Evolutionary conservation across 169 alveolate genomes (phyloP), one percentile per base, ranked within the genome.

Genomic region (Plasmodium adleri): DNA sequence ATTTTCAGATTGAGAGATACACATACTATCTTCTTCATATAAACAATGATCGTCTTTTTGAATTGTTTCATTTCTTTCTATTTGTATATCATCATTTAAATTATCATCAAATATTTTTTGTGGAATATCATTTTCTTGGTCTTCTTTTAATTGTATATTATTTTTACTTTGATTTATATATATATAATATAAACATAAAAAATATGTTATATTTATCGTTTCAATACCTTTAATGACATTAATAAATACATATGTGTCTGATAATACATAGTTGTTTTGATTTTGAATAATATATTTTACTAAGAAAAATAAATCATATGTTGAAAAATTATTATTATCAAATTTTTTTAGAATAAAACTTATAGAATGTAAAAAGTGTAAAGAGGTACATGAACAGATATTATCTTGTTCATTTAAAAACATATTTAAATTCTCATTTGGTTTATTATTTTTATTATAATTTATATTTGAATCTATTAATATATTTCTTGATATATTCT

Each of bases 141-240:
- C 4, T 54, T 54, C 62, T 17, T 6, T 17, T 54, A 15, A 15
- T 0, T 39, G 1, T 39, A 39, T 26, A 20, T 62, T 26, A 24
- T 20, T 54, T 17, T 26, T 50, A 58, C 22, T 50, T 22, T 66
- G 76, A 15, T 45, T 12, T 58, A 59, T 24, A 32, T 78, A 78
- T 22, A 78, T 64, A 28, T 78, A 71, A 47, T 78, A 78, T 24
- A 78, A 72, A 26, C 72, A 45, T 8, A 78, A 28, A 49, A 78
- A 78, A 26, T 50, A 78, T 15, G 72, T 78, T 22, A 78, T 64
- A 20, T 78, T 78, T 20, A 78, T 71, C 2, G 66, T 64, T 20
- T 78, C 89, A 2, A 78, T 78, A 0, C 89, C 89, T 45, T 78
- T 78, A n/a, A 78, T 78, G 7, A 64, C 89, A n/a, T 59, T 78